These are phyloP conservation scores for Climacium dendroides DNA, from an alignment of 225 moss, liverwort and hornwort genomes.

Conservation along the genomic window DNA sequence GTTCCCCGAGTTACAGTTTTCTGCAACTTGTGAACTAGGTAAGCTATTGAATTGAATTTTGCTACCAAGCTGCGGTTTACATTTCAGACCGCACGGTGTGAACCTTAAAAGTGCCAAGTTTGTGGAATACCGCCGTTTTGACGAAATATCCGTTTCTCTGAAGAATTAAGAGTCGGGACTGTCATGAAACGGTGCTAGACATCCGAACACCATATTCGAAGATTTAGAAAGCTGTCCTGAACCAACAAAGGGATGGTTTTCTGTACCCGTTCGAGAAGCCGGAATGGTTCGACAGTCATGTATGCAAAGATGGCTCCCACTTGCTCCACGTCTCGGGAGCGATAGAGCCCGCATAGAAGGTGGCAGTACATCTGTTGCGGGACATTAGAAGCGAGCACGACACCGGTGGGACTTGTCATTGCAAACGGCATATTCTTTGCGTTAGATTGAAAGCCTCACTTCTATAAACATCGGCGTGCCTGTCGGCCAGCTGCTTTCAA, in stretches of 20 bases:
- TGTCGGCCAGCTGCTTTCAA: too few relatives aligned
- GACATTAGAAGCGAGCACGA: slow-evolving; percentile 1
- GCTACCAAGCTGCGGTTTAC: not conserved
- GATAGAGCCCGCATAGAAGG: slow-evolving; percentile 16
- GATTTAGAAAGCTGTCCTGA: not conserved
- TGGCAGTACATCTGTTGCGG: slow-evolving; percentile 7
- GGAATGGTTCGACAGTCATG: slow-evolving; percentile 8
- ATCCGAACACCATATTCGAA: not conserved
- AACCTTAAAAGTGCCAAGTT: too few relatives aligned
- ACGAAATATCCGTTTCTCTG: too few relatives aligned
- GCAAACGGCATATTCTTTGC: not conserved
- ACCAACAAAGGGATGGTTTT: not conserved
- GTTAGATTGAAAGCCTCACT: too few relatives aligned
- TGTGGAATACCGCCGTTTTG: too few relatives aligned
- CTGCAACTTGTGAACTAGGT: not conserved
- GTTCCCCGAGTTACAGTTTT: not conserved
- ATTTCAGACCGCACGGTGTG: too few relatives aligned
- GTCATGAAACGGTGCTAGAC: not conserved
- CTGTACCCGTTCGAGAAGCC: slow-evolving; percentile 13
- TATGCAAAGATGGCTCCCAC: slow-evolving; percentile 19
- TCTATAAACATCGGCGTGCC: too few relatives aligned
- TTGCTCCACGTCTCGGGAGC: slow-evolving; percentile 10
- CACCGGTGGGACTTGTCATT: slow-evolving; percentile 24
- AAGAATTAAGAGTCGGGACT: not conserved
- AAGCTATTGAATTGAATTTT: not conserved